Percentiles rank a stretch among this genome's conserved stretches.
Evolutionary conservation across 2,329 filamentous ascomycete genomes (phyloP).

Genomic region (Monosporascus sp.): DNA sequence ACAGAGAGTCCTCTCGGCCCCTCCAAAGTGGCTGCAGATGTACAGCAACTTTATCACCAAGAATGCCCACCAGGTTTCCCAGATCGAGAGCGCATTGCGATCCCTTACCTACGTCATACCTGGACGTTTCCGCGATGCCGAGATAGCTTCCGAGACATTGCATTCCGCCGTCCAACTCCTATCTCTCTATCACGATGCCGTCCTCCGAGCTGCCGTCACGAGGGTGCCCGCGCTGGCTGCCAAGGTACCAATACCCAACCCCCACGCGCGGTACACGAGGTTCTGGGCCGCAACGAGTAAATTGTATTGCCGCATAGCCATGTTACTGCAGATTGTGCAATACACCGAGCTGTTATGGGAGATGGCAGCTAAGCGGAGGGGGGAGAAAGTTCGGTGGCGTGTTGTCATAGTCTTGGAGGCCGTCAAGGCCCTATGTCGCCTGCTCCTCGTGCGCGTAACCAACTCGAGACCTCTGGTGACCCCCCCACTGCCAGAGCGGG

Average conservation of each 20-base stretch:
- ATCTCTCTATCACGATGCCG: constrained; percentile 85
- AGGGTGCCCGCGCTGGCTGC: constrained; percentile 53
- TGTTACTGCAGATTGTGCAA: constrained; percentile 81
- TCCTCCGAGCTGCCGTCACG: constrained; percentile 64
- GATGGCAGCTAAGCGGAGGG: constrained; percentile 86
- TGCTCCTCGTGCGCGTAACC: constrained; percentile 77
- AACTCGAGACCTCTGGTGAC: constrained; percentile 76
- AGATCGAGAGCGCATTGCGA: constrained; percentile 88
- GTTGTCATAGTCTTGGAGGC: constrained; percentile 80
- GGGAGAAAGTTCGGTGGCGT: constrained; percentile 78
- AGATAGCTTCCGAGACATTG: constrained; percentile 88
- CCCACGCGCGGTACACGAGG: constrained; percentile 61
- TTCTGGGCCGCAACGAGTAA: constrained; percentile 59
- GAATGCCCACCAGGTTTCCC: constrained; percentile 87
- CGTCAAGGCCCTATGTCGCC: constrained; percentile 77
- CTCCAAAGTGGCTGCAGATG: constrained; percentile 61
- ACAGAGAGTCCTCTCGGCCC: constrained; percentile 47
- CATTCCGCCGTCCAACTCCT: constrained; percentile 86
- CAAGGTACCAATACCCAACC: constrained; percentile 46
- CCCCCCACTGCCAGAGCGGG: constrained; percentile 80
- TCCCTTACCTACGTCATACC: constrained; percentile 96
- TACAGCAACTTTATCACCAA: constrained; percentile 92
- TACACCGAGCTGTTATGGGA: constrained; percentile 97
- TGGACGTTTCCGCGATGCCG: constrained; percentile 83
- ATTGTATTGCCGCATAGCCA: constrained; percentile 75